Evolutionary conservation across 306 rosid genomes (phyloP), one percentile per base, ranked within the genome.

Genomic region (Nissolia schottii): DNA sequence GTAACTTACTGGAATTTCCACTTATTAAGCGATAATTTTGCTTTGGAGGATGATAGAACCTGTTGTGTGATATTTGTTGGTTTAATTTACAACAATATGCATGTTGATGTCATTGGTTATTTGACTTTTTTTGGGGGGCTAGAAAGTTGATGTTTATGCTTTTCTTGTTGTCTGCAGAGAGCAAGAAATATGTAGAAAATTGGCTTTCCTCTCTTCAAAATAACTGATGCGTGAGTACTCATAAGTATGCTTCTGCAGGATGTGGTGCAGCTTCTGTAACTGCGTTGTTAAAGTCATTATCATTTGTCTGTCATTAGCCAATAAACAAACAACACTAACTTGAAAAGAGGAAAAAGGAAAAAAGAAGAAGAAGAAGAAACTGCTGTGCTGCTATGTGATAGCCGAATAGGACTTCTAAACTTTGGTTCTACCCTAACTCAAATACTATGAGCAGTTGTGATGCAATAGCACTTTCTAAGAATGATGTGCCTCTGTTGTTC

Each of bases 131-230:
- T n/a, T n/a, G n/a, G n/a, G n/a, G n/a, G n/a, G n/a, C n/a, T n/a
- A n/a, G n/a, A n/a, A n/a, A n/a, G n/a, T n/a, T n/a, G n/a, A n/a
- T n/a, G n/a, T n/a, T n/a, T n/a, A n/a, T n/a, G n/a, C n/a, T n/a
- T 64, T 24, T 63, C 79, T 40, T 84, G 63, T 22, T 14, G 23
- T 79, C 32, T 87, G 84, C 91, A 92, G 97, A 82, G 46, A 83
- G 86, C 85, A 82, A 63, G 80, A 85, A 81, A 49, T 66, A 76
- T 58, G 79, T 87, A 77, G 88, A 91, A 76, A 83, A 75, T 40
- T 89, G 90, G 91, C 87, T 89, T 43, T 80, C 89, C 70, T 81
- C 96, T 53, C 88, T 89, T 16, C 76, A 75, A 32, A 87, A 74
- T 73, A 57, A 82, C 74, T 91, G 86, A 86, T 51, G 64, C 14